Conservation (phyloP, 495 filamentous ascomycete species). For the Ramalina peruviana region DNA sequence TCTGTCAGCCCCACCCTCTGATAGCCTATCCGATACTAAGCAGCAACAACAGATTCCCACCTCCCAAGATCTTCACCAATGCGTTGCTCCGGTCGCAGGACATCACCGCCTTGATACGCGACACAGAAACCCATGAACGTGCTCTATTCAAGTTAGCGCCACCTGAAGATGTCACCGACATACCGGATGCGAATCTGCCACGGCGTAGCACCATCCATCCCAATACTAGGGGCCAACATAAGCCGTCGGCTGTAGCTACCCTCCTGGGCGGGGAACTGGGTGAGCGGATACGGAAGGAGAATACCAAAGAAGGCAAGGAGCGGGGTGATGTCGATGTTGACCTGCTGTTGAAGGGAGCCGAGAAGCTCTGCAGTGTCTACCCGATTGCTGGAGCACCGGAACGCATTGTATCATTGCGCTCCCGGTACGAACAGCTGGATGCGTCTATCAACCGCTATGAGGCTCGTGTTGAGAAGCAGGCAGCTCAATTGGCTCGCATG, state of each 20-base stretch:
- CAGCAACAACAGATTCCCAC: conserved; percentile 50
- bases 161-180: conserved; percentile 24
- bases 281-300: conserved; percentile 55
- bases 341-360: conserved; percentile 70
- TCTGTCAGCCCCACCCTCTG: conserved; percentile 26
- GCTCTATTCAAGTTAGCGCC: conserved; percentile 86
- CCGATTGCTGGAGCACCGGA: conserved; percentile 72
- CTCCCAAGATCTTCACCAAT: conserved; percentile 92
- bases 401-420: conserved; percentile 55
- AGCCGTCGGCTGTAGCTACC: conserved; percentile 77
- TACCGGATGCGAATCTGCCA: conserved; percentile 24
- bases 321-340: conserved; percentile 74
- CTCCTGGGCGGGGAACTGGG: conserved; percentile 81
- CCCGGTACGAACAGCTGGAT: conserved; percentile 56
- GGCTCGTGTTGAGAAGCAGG: conserved; percentile 61
- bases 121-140: conserved; percentile 90
- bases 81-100: conserved; percentile 76
- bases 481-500: conserved; percentile 57
- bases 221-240: conserved; percentile 42
- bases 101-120: conserved; percentile 86
- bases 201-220: conserved; percentile 36
- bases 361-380: conserved; percentile 82
- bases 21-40: not conserved
- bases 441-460: conserved; percentile 70
- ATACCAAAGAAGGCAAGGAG: conserved; percentile 31